A percentile compares a stretch with the other conserved stretches of the same genome.
These are phyloP conservation scores for Ceratocystis lukuohia DNA, from an alignment of 2,329 filamentous ascomycete genomes.

Conservation along the genomic window DNA sequence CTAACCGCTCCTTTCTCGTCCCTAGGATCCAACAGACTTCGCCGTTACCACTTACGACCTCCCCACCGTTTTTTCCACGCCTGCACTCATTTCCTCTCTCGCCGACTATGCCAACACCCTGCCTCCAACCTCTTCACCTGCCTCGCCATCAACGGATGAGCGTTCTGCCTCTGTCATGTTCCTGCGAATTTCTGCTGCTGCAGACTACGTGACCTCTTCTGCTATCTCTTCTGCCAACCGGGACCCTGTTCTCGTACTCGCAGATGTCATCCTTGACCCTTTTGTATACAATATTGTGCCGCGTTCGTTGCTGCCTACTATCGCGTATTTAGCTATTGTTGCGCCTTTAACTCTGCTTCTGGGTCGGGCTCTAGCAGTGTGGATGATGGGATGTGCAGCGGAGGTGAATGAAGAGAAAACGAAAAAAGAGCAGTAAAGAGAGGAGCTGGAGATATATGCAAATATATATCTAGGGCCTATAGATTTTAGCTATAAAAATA, in stretches of 20 bases:
- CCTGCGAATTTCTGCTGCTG: constrained; percentile 59
- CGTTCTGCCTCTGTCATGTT: constrained; percentile 45
- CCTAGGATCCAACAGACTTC: constrained; percentile 76
- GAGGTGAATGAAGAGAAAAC: constrained; percentile 24
- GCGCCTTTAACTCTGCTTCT: constrained; percentile 27
- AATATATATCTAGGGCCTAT: background rate
- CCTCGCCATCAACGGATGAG: background rate
- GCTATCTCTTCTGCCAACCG: no score
- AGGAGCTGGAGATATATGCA: background rate
- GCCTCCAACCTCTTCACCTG: background rate
- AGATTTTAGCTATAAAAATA: no score
- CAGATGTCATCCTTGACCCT: constrained; percentile 77
- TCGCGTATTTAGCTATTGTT: constrained; percentile 52
- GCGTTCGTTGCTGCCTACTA: constrained; percentile 59
- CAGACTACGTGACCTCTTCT: constrained; percentile 65
- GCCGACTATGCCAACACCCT: constrained; percentile 39
- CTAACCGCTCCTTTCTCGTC: background rate
- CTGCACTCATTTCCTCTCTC: constrained; percentile 52
- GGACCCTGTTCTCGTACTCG: constrained; percentile 38
- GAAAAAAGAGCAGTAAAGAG: constrained; percentile 27
- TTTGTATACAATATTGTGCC: constrained; percentile 71
- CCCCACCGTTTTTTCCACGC: constrained; percentile 45
- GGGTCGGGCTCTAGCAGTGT: constrained; percentile 4
- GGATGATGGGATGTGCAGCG: constrained; percentile 21
- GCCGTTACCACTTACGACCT: constrained; percentile 52